These are phyloP conservation scores for Klebsormidium nitens DNA, from an alignment of 139 green algal species.

Conservation along the genomic window DNA sequence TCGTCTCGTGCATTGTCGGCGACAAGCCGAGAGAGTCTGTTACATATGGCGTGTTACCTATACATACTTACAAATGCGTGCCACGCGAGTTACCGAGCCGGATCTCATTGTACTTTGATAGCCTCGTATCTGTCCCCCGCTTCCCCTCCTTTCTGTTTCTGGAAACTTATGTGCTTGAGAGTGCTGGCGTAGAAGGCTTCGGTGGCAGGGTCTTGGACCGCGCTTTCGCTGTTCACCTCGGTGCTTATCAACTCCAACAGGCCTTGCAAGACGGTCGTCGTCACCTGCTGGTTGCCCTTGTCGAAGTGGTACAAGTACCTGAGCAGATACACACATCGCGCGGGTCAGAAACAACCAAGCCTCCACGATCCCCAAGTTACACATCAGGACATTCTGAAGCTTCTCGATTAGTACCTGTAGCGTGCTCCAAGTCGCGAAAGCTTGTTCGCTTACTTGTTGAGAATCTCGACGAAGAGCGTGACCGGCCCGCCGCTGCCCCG, in stretches of 20 bases:
- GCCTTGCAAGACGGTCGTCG: slow-evolving; percentile 6
- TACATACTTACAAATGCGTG: too few relatives aligned
- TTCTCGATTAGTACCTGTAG: not conserved
- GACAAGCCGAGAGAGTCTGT: too few relatives aligned
- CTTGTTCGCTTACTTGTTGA: slow-evolving; percentile 60
- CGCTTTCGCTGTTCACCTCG: slow-evolving; percentile 20
- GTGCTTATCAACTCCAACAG: slow-evolving; percentile 31
- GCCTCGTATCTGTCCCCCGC: too few relatives aligned
- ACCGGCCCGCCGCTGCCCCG: slow-evolving; percentile 33
- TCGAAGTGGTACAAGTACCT: slow-evolving; percentile 46
- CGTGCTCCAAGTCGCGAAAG: not conserved
- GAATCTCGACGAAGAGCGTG: slow-evolving; percentile 71
- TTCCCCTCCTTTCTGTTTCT: too few relatives aligned
- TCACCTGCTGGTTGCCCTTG: slow-evolving; percentile 32
- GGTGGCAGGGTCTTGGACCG: not conserved
- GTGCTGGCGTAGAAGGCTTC: slow-evolving; percentile 31
- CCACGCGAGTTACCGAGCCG: too few relatives aligned
- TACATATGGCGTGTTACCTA: too few relatives aligned
- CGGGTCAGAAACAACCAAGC: not conserved
- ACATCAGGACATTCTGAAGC: not conserved
- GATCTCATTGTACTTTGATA: too few relatives aligned
- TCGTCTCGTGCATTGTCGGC: too few relatives aligned
- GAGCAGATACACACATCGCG: not conserved
- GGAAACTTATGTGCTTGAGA: too few relatives aligned
- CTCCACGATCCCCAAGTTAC: not conserved